These are phyloP conservation scores for Hymenoscyphus albidus DNA, from an alignment of 2,329 filamentous ascomycete species.

Conservation along the genomic window DNA sequence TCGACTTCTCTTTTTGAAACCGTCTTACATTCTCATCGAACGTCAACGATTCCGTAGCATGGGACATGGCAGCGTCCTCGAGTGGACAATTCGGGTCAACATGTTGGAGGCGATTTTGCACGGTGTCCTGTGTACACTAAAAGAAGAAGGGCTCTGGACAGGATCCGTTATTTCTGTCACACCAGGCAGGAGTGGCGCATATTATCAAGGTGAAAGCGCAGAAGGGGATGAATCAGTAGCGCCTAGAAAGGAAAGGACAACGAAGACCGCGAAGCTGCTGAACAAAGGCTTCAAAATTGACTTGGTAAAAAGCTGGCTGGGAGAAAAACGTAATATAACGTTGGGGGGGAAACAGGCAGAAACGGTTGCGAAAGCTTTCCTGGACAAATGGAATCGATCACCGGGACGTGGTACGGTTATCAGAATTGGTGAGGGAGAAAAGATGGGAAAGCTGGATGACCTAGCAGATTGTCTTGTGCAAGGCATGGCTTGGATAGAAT, in stretches of 20 bases:
- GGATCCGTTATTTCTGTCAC: constrained; percentile 48
- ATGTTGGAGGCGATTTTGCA: constrained; percentile 80
- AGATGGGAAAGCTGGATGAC: constrained; percentile 68
- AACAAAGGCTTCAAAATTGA: constrained; percentile 61
- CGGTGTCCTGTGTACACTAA: constrained; percentile 59
- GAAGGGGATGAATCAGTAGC: constrained; percentile 20
- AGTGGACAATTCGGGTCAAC: constrained; percentile 82
- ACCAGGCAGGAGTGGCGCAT: constrained; percentile 52
- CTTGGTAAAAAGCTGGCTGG: constrained; percentile 54
- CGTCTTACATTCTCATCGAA: constrained; percentile 68
- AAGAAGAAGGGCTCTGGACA: constrained; percentile 41
- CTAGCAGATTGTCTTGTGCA: constrained; percentile 76
- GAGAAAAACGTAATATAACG: constrained; percentile 29
- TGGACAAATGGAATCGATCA: constrained; percentile 32
- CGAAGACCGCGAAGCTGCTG: constrained; percentile 41
- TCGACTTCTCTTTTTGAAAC: constrained; percentile 46
- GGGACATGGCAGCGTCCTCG: constrained; percentile 62
- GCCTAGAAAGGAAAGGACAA: constrained; percentile 34
- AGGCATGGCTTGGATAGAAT: constrained; percentile 71
- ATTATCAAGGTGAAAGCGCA: constrained; percentile 44
- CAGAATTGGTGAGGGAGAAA: constrained; percentile 30
- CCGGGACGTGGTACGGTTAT: constrained; percentile 29
- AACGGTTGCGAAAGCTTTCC: constrained; percentile 37
- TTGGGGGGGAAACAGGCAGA: constrained; percentile 36
- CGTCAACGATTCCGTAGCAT: constrained; percentile 58